These are phyloP conservation scores for Euphorbia lathyris DNA, from an alignment of 345 rosid species.

Conservation along the genomic window DNA sequence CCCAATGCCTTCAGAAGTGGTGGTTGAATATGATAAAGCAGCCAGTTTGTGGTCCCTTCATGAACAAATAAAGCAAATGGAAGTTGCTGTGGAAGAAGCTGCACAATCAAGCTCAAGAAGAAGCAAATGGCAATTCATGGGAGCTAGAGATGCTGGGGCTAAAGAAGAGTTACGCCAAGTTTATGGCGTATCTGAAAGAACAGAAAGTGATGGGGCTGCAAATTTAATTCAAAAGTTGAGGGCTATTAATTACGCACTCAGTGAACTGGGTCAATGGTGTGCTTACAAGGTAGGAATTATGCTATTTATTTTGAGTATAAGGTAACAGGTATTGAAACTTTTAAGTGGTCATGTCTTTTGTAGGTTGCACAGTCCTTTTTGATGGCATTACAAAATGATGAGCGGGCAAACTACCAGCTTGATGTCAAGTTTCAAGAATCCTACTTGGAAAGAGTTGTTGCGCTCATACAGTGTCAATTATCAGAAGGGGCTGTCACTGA, in stretches of 20 bases:
- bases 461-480: conserved; percentile 79
- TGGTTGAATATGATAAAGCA: conserved; percentile 92
- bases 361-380: conserved; percentile 93
- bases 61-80: conserved; percentile 90
- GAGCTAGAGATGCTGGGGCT: conserved; percentile 99
- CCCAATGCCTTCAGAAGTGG: conserved; percentile 92
- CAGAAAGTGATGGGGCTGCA: conserved; percentile 98
- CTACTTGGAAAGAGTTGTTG: conserved; percentile 68
- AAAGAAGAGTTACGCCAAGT: conserved; percentile 93
- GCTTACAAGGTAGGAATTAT: conserved; percentile 76
- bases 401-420: conserved; percentile 86
- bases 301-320: conserved; percentile 8
- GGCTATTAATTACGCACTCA: conserved; percentile 88
- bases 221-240: conserved; percentile 90
- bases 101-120: conserved; percentile 77
- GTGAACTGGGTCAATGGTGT: conserved; percentile 99
- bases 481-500: conserved; percentile 83
- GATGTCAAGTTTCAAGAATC: conserved; percentile 97
- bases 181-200: conserved; percentile 95
- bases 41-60: conserved; percentile 94
- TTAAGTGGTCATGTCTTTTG: conserved; percentile 12
- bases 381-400: conserved; percentile 90
- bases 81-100: conserved; percentile 85
- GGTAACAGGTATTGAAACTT: neutral
- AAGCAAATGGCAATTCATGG: conserved; percentile 99